phyloP scores from a whole-genome alignment of 768 basidiomycete species.

The Naematelia encephala region DNA sequence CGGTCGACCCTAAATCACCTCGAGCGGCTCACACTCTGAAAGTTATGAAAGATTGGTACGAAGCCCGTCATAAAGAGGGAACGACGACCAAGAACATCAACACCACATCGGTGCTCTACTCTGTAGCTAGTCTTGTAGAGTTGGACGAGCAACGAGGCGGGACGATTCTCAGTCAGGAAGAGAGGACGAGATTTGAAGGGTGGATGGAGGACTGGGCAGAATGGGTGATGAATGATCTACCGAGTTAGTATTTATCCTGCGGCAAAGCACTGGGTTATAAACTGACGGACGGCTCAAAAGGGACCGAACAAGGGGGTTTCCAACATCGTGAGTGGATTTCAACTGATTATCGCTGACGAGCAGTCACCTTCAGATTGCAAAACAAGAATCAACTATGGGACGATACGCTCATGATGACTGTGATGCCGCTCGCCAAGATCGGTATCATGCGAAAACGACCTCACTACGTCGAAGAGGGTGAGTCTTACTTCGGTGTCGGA shows the following conservation, averaged over 20 bases:
- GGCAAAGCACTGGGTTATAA: too few species aligned
- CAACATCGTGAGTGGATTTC: constrained; percentile 40
- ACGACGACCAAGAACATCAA: constrained; percentile 48
- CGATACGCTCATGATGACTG: constrained; percentile 60
- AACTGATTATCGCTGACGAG: neutral
- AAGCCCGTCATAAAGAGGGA: constrained; percentile 11
- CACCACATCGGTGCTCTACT: constrained; percentile 58
- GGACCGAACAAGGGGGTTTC: constrained; percentile 38
- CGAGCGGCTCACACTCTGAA: constrained; percentile 8
- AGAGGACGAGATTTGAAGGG: constrained; percentile 25
- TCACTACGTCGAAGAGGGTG: constrained; percentile 57
- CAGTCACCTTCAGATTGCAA: constrained; percentile 41
- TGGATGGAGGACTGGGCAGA: constrained; percentile 46
- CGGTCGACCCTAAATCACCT: constrained; percentile 26
- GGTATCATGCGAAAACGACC: constrained; percentile 57
- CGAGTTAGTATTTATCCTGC: neutral
- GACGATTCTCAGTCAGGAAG: constrained; percentile 34
- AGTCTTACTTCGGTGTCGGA: neutral
- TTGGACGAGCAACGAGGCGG: constrained; percentile 53
- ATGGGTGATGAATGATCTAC: constrained; percentile 57
- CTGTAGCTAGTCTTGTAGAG: constrained; percentile 27
- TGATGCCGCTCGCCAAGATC: constrained; percentile 60
- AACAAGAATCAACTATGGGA: constrained; percentile 56
- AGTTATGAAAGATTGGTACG: constrained; percentile 28
- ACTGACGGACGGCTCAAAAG: too few species aligned